Conservation (phyloP, 768 basidiomycete genomes). For the Glaciozyma antarctica region DNA sequence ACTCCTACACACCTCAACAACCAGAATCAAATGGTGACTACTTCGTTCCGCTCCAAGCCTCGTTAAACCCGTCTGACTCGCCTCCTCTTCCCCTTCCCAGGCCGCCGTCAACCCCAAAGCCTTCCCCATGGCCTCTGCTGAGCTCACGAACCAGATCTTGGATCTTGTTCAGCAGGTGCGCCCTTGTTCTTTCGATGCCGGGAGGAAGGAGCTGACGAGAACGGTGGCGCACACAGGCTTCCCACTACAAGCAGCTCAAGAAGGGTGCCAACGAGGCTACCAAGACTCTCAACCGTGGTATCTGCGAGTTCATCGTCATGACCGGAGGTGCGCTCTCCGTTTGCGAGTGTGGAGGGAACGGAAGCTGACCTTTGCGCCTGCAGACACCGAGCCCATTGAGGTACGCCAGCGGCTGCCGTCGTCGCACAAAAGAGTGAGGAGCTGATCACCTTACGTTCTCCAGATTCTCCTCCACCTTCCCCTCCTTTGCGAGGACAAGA, state of each 20-base stretch:
- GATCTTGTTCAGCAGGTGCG: conserved; percentile 79
- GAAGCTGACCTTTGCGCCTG: conserved; percentile 32
- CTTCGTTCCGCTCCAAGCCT: background rate
- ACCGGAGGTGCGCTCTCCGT: conserved; percentile 45
- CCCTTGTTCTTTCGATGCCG: conserved; percentile 47
- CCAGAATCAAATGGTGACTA: background rate
- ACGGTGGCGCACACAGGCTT: background rate
- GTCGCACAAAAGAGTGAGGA: background rate
- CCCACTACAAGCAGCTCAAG: conserved; percentile 44
- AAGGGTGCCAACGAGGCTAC: conserved; percentile 99
- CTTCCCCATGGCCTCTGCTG: conserved; percentile 53
- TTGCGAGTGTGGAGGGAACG: background rate
- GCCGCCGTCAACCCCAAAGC: conserved; percentile 30
- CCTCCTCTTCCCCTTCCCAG: background rate
- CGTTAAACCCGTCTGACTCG: background rate
- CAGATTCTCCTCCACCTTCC: conserved; percentile 87
- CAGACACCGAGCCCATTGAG: conserved; percentile 93
- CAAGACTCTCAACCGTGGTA: conserved; percentile 76
- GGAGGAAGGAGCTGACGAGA: too few species aligned
- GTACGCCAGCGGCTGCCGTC: conserved; percentile 2
- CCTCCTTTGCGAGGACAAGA: conserved; percentile 96
- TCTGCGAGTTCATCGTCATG: conserved; percentile 93
- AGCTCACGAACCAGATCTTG: conserved; percentile 90
- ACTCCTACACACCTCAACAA: background rate
- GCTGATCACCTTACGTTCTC: background rate